Evolutionary conservation across 2,329 filamentous ascomycete species (phyloP), one percentile per base, ranked within the genome.

Genomic region (Sphaerulina vaccinii): DNA sequence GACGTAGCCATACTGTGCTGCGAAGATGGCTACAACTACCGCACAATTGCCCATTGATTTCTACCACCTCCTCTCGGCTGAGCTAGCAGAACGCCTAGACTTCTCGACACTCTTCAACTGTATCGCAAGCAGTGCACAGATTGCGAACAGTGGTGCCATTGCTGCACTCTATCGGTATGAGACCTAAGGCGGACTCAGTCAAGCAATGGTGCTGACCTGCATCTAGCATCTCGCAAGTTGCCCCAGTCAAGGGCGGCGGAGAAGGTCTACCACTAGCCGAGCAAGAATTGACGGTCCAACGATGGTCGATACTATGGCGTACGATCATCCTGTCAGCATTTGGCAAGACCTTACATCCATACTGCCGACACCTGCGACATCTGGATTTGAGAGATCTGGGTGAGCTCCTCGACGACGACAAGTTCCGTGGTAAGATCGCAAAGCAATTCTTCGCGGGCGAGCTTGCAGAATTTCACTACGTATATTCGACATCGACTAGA

Each of bases 291-390:
- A 70, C 72, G n/a, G 72, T 78, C 16, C 74, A 75, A 48, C 79
- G 79, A 68, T 85, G 82, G 79, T 80, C 82, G 1, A 75, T 80
- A 5, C 68, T 87, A 42, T 90, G 86, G 86, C 79, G 80, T 44
- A 84, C 84, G 2, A 80, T 89, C 58, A 79, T 87, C 51, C 71
- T 83, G 6, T 89, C 86, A 7, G 82, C 82, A 51, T 69, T 85
- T 37, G 80, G 77, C 19, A 70, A 73, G 57, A 87, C 86, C 0
- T 71, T 81, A 15, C 85, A 83, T 56, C 85, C 85, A 0, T 90
- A 90, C 65, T 86, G 81, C 61, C 75, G 80, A 32, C 88, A 86
- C 68, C 79, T 89, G 49, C 81, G 79, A 50, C 74, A 76, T 21
- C 73, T 90, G 32, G 81, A 85, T 58, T 75, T 89, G 8, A 74